A percentile compares a stretch with the other conserved stretches of the same genome.
phyloP scores from a whole-genome alignment of 768 basidiomycete species.

The Lactarius sanguifluus region DNA sequence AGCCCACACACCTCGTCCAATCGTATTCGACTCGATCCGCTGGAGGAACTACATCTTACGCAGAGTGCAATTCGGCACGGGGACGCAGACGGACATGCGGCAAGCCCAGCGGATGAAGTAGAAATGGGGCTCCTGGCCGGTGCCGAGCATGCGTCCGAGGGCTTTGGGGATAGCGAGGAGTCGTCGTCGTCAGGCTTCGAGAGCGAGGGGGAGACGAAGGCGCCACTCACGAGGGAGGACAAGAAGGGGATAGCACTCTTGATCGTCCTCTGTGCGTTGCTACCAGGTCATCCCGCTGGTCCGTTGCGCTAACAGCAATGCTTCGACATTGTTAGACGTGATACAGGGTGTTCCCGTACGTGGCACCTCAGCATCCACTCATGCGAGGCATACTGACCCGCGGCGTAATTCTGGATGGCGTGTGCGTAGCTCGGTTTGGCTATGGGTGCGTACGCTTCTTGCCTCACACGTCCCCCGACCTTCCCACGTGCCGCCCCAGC shows the following conservation, averaged over 20 bases:
- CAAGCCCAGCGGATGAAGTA: constrained; percentile 29
- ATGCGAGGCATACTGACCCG: background rate
- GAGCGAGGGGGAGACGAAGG: constrained; percentile 6
- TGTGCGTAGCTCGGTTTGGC: constrained; percentile 28
- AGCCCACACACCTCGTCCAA: background rate
- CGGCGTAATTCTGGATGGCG: background rate
- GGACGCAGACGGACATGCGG: background rate
- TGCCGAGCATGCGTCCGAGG: constrained; percentile 22
- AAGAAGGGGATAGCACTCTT: constrained; percentile 47
- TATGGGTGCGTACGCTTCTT: constrained; percentile 10
- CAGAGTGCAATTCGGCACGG: constrained; percentile 7
- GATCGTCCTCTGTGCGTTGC: constrained; percentile 47
- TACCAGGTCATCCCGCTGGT: background rate
- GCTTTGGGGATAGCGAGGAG: constrained; percentile 26
- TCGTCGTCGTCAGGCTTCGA: background rate
- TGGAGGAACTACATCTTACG: constrained; percentile 24
- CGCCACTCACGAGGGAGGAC: constrained; percentile 37
- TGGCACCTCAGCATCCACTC: constrained; percentile 22
- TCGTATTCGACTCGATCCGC: constrained; percentile 8
- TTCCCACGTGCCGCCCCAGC: constrained; percentile 69
- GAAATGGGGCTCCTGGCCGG: constrained; percentile 31
- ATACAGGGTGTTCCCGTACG: constrained; percentile 87
- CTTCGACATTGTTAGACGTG: constrained; percentile 37
- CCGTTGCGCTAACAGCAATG: constrained; percentile 1
- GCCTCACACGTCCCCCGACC: constrained; percentile 38